Evolutionary conservation across 345 rosid genomes (phyloP), one percentile per base, ranked within the genome.

Genomic region (Salix exigua): DNA sequence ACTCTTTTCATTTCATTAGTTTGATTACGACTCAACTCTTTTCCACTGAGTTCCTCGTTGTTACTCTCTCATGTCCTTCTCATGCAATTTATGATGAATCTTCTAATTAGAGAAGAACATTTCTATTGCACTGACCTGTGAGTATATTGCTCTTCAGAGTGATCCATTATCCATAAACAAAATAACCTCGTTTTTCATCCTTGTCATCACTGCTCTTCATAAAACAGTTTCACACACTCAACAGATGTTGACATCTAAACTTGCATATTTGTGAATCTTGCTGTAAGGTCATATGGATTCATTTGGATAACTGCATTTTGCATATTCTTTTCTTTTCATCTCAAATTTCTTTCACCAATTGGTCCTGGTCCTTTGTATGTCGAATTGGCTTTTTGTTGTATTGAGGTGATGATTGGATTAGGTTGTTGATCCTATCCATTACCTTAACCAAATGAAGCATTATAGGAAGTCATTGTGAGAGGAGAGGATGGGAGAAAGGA

Each of bases 391-490:
- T 8, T 53, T 72, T 6, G 30, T 33, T 42, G 38, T 55, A 23
- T 46, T 5, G 26, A 1, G 9, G 7, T 35, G 35, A 72, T 72
- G 28, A 66, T 37, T 66, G 25, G 16, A 53, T 65, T 17, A 16
- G 38, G 7, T 58, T 21, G 19, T 35, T 72, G 65, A 55, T 55
- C 48, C 38, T 33, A 55, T 44, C 66, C 16, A 35, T 21, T 4
- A 58, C 37, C 46, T 72, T 72, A 58, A 33, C 40, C 66, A 37
- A 35, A 68, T 72, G 75, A 37, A 19, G 65, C 31, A 51, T 50
- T 37, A 21, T 33, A 17, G 65, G 38, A 71, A 31, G 53, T 35
- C 19, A 71, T 13, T 58, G 40, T n/a, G 48, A 13, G 51, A 12
- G 28, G 48, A 37, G 75, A 31, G 28, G 48, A 42, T 40, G 35